Evolutionary conservation across 805 yeast species (phyloP), one percentile per base, ranked within the genome.

Genomic region (Dipodascus geniculatus): DNA sequence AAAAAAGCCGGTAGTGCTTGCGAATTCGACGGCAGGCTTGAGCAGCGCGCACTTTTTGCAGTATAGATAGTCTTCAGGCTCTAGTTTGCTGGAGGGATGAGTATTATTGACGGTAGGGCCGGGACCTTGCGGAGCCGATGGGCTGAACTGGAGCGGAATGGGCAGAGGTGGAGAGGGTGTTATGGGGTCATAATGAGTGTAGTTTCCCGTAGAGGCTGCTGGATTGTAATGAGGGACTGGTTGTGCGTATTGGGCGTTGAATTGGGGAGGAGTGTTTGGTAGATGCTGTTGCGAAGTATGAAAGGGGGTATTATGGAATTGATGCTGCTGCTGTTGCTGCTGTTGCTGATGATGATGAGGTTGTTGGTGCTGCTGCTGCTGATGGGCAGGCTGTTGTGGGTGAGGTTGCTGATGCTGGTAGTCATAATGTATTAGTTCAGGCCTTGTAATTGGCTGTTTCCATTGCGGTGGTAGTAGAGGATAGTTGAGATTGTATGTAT

Each of bases 401-500:
- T 28, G 35, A 28, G 35, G 35, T 16, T 38, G 44, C 4, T 28
- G 33, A 28, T 28, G 33, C 33, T 28, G 33, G 33, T 28, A 28
- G 44, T 38, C 44, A 38, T n/a, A 38, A 17, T 38, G 44, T 38
- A 38, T 38, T 17, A 38, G 44, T 17, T 38, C 44, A 3, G 44
- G 44, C 19, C 44, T 14, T 4, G 44, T 4, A 6, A 38, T 17
- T n/a, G 44, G 44, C 19, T 38, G 44, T 38, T 38, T 38, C 44
- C 44, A 38, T 16, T 38, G 44, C 20, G 44, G 44, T 38, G 44
- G 44, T 17, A 38, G 44, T 16, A 38, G 44, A n/a, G 44, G 44
- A 16, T 38, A 38, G 44, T 38, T 38, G 11, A 38, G 19, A n/a
- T 38, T 38, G 44, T 38, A 38, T n/a, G 44, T 38, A 16, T 38